phyloP scores from a whole-genome alignment of 139 green algal genomes.

The Chlorella sp. region DNA sequence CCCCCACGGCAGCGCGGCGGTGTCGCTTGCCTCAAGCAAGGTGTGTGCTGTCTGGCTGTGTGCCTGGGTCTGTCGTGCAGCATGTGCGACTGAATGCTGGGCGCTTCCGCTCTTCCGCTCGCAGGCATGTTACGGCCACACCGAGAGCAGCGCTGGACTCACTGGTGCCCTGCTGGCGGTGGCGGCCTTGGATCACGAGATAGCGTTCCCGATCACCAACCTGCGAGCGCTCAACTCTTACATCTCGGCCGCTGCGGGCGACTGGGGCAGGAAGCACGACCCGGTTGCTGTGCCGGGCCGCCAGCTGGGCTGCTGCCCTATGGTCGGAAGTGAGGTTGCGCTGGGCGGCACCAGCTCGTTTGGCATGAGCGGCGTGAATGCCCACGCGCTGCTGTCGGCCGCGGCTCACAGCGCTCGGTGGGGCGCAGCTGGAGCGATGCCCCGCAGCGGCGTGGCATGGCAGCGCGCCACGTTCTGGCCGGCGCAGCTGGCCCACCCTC shows the following conservation, averaged over 20 bases:
- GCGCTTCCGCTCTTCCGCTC: conserved; percentile 17
- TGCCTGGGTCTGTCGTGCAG: too few relatives aligned
- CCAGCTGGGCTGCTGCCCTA: background rate
- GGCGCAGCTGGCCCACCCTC: background rate
- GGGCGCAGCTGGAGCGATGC: background rate
- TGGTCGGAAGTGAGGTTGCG: background rate
- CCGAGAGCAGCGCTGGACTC: conserved; percentile 59
- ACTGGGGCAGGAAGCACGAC: background rate
- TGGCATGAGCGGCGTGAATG: conserved; percentile 51
- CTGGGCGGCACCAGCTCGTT: conserved; percentile 36
- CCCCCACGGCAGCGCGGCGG: background rate
- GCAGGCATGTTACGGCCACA: conserved; percentile 64
- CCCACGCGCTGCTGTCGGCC: conserved; percentile 34
- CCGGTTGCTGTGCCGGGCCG: conserved; percentile 3
- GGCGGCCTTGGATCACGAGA: conserved; percentile 1
- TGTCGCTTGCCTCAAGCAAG: too few relatives aligned
- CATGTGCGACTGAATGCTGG: background rate
- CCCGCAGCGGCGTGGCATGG: background rate
- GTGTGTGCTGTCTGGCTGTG: too few relatives aligned
- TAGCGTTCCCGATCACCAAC: conserved; percentile 50
- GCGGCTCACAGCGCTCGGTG: background rate
- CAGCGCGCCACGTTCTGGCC: conserved; percentile 9
- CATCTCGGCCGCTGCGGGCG: conserved; percentile 23
- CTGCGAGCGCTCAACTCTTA: conserved; percentile 73
- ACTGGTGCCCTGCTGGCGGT: conserved; percentile 65